Base-by-base conservation (phyloP, 768 basidiomycete species). In the Leccinum subgranulosum region DNA sequence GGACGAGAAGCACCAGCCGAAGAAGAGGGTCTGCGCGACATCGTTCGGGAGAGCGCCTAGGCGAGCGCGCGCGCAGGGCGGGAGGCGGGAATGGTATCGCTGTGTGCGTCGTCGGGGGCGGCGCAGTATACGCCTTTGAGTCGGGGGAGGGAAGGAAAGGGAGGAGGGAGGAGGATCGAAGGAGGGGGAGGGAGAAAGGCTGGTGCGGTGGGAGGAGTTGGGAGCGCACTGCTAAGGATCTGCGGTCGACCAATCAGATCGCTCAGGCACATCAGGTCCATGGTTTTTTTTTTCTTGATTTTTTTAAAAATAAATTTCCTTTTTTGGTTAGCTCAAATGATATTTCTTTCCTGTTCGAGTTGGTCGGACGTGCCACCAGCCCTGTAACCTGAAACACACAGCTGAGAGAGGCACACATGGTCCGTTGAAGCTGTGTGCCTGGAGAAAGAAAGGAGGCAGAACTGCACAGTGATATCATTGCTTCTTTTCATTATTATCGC, bases 221-320 rank as follows among this genome's bases (percentile, higher is more conserved):
- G 53, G 47, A 67, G 55, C 25, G 62, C 60, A 57, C 66, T 56
- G 64, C 63, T 66, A 68, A 72, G 72, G 72, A 74, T 72, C 70
- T 60, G 58, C 65, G 58, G 4, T 49, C 61, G 55, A 66, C 72
- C 72, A 72, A 73, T 73, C 70, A 73, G 49, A 68, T 56, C 55
- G 29, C 53, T 68, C 72, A 72, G 71, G 71, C 71, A 72, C 71
- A 74, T 74, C 72, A 59, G 72, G 73, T 59, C 72, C 72, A 72
- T 70, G 34, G 28, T 17, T 51, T 60, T 62, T 54, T 3, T 4
- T 34, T 29, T 51, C 51, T 57, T 10, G n/a, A 1, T 49, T 41
- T 53, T 46, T 54, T 28, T 21, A 4, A 19, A 19, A 14, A 1
- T 33, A 6, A 31, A 31, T 33, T 55, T 55, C 41, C 55, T 28